These are phyloP conservation scores for Lepiota brunneoincarnata DNA, from an alignment of 768 basidiomycete genomes.

Conservation along the genomic window DNA sequence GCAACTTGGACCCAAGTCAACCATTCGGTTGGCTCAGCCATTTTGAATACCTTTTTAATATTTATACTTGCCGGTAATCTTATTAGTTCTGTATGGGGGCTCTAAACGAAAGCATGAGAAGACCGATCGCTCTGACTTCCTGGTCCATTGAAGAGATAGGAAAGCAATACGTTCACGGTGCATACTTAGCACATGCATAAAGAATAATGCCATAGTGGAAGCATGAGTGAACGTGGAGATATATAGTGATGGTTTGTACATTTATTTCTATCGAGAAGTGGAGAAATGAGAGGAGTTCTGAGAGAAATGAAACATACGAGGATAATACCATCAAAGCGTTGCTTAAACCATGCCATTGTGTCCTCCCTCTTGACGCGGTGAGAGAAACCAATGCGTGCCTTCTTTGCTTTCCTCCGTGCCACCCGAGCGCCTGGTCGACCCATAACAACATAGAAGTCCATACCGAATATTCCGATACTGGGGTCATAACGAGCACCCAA, in stretches of 20 bases:
- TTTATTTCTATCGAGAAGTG: conserved; percentile 31
- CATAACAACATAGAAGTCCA: conserved; percentile 99
- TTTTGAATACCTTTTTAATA: not conserved
- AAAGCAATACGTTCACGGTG: conserved; percentile 22
- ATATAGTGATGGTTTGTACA: conserved; percentile 14
- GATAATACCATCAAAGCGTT: conserved; percentile 98
- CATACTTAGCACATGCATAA: conserved; percentile 30
- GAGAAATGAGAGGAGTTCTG: conserved; percentile 1
- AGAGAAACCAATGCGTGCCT: conserved; percentile 78
- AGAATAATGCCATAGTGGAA: conserved; percentile 26
- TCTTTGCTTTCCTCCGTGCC: conserved; percentile 86
- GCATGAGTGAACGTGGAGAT: conserved; percentile 21
- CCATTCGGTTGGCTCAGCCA: conserved; percentile 17
- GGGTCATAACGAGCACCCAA: conserved; percentile 98
- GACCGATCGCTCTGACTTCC: not conserved
- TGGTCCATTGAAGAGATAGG: not conserved
- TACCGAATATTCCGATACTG: conserved; percentile 97
- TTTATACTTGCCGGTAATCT: not conserved
- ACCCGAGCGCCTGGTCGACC: conserved; percentile 93
- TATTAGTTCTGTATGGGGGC: not conserved
- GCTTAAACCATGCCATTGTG: conserved; percentile 99
- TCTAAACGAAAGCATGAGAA: not conserved
- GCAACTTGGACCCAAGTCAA: conserved; percentile 37
- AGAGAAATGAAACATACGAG: conserved; percentile 49
- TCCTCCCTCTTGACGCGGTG: conserved; percentile 97